Conservation (phyloP, 2,329 filamentous ascomycete species). For the Ciborinia camelliae region DNA sequence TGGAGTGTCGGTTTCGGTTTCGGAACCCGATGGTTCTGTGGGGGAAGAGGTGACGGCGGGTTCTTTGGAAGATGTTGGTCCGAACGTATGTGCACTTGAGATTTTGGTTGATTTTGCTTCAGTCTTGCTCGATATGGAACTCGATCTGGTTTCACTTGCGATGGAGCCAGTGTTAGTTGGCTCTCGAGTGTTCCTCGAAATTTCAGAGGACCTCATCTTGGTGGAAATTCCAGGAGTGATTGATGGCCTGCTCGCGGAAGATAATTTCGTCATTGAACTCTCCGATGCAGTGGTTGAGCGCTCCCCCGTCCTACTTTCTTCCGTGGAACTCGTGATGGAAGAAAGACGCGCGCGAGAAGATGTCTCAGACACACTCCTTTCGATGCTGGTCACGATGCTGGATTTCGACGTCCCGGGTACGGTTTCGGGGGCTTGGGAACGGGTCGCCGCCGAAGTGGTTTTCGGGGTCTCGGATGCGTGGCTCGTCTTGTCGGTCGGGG, state of each 20-base stretch:
- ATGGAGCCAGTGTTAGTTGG: neutral
- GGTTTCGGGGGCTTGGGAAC: no score
- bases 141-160: no score
- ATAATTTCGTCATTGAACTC: neutral
- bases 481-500: no score
- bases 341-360: neutral
- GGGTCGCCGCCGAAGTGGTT: no score
- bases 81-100: no score
- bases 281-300: neutral
- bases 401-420: no score
- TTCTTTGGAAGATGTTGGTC: neutral
- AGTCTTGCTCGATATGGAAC: no score
- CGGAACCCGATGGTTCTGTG: neutral
- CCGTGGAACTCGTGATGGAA: neutral
- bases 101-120: no score
- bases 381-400: no score
- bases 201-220: no score
- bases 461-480: no score
- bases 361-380: no score
- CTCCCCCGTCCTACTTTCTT: neutral
- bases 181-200: neutral
- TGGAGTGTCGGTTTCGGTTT: neutral
- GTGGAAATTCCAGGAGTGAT: neutral
- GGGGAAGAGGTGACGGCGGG: neutral
- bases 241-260: neutral